Evolutionary conservation across 192 early-diverging fungal genomes (phyloP).

Genomic region (Coemansia sp.): DNA sequence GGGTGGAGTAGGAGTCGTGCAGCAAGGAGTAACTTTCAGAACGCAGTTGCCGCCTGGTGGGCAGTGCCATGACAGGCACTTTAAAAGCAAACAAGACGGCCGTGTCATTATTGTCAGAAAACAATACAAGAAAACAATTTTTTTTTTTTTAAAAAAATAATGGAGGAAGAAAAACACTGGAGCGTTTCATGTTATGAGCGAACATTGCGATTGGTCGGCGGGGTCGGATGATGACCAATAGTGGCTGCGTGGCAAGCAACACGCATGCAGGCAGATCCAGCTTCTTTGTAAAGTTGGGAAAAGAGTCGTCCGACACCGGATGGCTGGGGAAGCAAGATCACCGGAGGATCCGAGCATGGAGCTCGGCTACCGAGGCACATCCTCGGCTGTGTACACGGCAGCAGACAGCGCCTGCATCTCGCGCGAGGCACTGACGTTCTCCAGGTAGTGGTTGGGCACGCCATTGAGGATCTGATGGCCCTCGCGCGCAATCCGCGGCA

Average conservation of each 20-base stretch:
- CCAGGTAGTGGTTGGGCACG: constrained; percentile 73
- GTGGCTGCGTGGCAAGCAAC: no score
- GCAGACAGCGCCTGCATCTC: constrained; percentile 80
- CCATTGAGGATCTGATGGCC: constrained; percentile 74
- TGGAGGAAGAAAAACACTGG: no score
- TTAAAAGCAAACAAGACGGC: neutral
- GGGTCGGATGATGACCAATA: no score
- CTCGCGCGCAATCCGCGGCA: constrained; percentile 70
- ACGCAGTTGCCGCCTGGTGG: neutral
- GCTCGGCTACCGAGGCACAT: constrained; percentile 27
- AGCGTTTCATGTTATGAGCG: no score
- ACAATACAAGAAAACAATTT: no score
- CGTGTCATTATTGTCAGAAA: no score
- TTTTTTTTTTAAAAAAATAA: no score
- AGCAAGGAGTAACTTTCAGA: neutral
- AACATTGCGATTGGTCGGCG: no score
- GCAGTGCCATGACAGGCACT: neutral
- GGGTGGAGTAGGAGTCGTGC: neutral
- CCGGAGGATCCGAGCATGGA: neutral
- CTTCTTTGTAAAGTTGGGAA: no score
- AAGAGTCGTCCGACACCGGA: no score
- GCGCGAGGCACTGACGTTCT: constrained; percentile 68
- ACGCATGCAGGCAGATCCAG: no score
- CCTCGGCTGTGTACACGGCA: constrained; percentile 74
- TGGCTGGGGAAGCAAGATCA: neutral